Evolutionary conservation across 371 early-diverging fungal species (phyloP), one percentile per base, ranked within the genome.

Genomic region (Syncephalis plumigaleata): DNA sequence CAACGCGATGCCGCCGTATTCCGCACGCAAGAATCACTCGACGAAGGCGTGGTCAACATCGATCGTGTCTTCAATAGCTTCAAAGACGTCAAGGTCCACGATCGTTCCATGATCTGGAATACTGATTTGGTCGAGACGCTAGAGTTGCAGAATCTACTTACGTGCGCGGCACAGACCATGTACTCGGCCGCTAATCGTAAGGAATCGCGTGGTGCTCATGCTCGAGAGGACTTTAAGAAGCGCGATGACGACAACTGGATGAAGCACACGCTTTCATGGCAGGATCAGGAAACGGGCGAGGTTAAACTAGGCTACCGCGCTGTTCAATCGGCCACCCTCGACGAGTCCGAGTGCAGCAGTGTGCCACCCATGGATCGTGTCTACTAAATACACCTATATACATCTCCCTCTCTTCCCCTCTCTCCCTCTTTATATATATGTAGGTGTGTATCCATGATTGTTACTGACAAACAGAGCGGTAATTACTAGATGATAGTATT

Each of bases 181-280:
- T 75, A 87, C 69, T 80, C 93, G 61, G 97, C 97, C 46, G 77
- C 77, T 20, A 87, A 84, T 39, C 87, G 97, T 59, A 92, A 91
- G 68, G 97, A 96, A 70, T 87, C 87, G 16, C 89, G 97, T 50
- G 97, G 97, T 59, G 96, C 96, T 46, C 97, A 96, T 65, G 91
- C 95, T 27, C 91, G 95, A 64, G 94, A 93, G 61, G 96, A 93
- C 67, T 92, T 55, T 62, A 66, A 73, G 58, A 76, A 76, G 3
- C 87, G 94, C 63, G 81, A 93, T 65, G 96, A 95, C 63, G 65
- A 66, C 49, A 72, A 89, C 61, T 96, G 93, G 94, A 91, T 92
- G 92, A 95, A 94, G 80, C 97, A 96, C 73, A 91, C 93, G 40
- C 73, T 96, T 44, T 89, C 95, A 46, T 90, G 81, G 76, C 85